A percentile compares a stretch with the other conserved stretches of the same genome.
These are phyloP conservation scores for Rhizopogon sp. DNA, from an alignment of 768 basidiomycete genomes.

Conservation along the genomic window DNA sequence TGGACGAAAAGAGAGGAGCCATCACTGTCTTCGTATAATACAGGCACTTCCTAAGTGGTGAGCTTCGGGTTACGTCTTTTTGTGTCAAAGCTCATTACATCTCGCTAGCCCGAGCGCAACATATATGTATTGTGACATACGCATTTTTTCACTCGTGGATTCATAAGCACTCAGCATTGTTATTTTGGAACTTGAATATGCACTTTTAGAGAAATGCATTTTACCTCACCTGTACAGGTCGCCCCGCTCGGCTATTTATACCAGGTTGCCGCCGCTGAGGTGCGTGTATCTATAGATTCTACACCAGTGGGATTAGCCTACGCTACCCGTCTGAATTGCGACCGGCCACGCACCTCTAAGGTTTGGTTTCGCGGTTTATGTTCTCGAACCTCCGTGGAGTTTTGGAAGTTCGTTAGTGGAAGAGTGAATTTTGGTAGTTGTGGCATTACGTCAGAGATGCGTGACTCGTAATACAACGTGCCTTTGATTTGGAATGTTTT, in stretches of 20 bases:
- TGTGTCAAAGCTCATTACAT: not conserved
- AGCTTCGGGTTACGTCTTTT: not conserved
- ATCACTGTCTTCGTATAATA: conserved; percentile 36
- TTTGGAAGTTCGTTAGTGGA: not conserved
- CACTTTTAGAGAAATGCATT: not conserved
- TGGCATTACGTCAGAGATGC: not conserved
- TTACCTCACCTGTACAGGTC: not conserved
- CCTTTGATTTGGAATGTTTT: not conserved
- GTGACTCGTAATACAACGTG: not conserved
- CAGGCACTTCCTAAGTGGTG: not conserved
- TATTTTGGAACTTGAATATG: not conserved
- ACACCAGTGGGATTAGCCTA: not conserved
- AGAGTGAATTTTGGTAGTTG: not conserved
- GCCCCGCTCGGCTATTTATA: not conserved
- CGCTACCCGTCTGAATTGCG: not conserved
- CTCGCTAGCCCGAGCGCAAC: not conserved
- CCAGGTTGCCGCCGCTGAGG: not conserved
- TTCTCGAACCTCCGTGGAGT: not conserved
- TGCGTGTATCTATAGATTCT: not conserved
- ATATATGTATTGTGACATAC: not conserved
- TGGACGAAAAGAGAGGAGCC: conserved; percentile 42
- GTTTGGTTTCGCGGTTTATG: not conserved
- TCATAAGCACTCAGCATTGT: not conserved
- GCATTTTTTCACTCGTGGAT: not conserved
- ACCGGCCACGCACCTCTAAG: not conserved